Percentiles rank a stretch among this genome's conserved stretches.
phyloP scores from a whole-genome alignment of 208 protist genomes.

The Naegleria lovaniensis region DNA sequence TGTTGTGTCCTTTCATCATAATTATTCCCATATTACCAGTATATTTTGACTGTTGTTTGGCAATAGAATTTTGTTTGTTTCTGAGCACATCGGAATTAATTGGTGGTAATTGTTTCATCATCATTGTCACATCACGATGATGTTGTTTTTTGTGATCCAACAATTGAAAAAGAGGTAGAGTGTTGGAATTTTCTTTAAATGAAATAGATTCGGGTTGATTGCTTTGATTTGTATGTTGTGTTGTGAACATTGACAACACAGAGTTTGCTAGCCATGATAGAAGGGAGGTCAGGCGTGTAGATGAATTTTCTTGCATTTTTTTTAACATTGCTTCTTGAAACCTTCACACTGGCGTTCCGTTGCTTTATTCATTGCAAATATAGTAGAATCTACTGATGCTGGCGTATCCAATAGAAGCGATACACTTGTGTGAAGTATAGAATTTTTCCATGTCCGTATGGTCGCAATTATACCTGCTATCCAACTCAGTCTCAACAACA shows the following conservation, averaged over 20 bases:
- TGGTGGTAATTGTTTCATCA: background rate
- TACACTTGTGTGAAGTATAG: background rate
- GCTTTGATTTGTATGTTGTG: no score
- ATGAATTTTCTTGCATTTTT: no score
- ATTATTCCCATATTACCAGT: background rate
- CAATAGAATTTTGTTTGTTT: background rate
- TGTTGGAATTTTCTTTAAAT: no score
- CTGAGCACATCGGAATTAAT: background rate
- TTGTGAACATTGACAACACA: no score
- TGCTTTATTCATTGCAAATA: background rate
- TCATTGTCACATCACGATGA: no score
- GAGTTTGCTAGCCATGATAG: no score
- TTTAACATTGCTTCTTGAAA: no score
- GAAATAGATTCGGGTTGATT: no score
- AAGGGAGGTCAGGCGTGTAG: no score
- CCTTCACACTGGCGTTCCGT: no score
- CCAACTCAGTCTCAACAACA: background rate
- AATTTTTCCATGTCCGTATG: background rate
- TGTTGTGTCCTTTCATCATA: background rate
- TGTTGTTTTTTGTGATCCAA: no score
- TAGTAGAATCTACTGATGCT: background rate
- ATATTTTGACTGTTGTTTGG: background rate
- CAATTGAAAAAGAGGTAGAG: no score
- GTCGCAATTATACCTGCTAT: background rate
- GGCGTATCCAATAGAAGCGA: background rate